These are phyloP conservation scores for Priceomyces castillae DNA, from an alignment of 805 yeast genomes.

Conservation along the genomic window DNA sequence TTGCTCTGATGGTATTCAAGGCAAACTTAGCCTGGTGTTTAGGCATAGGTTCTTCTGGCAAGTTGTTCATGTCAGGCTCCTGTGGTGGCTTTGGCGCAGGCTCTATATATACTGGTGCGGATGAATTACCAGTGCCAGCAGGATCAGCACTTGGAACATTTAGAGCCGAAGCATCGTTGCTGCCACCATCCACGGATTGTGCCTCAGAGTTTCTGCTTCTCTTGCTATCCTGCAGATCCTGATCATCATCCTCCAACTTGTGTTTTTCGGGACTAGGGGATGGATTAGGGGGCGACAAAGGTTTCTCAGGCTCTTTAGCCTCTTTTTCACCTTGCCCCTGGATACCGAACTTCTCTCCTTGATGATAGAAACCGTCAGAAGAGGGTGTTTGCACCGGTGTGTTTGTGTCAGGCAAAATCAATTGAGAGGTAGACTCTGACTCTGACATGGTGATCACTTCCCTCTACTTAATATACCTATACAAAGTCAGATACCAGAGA, in stretches of 20 bases:
- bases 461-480: not conserved
- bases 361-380: conserved; percentile 24
- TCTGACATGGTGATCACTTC: conserved; percentile 23
- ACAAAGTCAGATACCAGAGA: conserved; percentile 1
- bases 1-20: conserved; percentile 73
- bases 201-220: conserved; percentile 6
- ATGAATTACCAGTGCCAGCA: conserved; percentile 2
- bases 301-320: conserved; percentile 28
- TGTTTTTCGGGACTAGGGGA: conserved; percentile 42
- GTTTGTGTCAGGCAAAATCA: conserved; percentile 26
- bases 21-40: conserved; percentile 84
- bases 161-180: not conserved
- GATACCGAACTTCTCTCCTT: conserved; percentile 18
- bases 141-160: not conserved
- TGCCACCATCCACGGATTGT: conserved; percentile 1
- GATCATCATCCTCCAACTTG: conserved; percentile 26
- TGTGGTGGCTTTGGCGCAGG: conserved; percentile 77
- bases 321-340: conserved; percentile 7
- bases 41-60: conserved; percentile 68
- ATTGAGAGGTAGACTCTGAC: conserved; percentile 11
- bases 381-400: conserved; percentile 42
- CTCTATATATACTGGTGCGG: conserved; percentile 17
- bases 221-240: conserved; percentile 15
- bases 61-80: conserved; percentile 70
- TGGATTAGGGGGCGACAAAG: conserved; percentile 45